phyloP scores from a whole-genome alignment of 2,329 filamentous ascomycete species.

The Diaporthe citri region DNA sequence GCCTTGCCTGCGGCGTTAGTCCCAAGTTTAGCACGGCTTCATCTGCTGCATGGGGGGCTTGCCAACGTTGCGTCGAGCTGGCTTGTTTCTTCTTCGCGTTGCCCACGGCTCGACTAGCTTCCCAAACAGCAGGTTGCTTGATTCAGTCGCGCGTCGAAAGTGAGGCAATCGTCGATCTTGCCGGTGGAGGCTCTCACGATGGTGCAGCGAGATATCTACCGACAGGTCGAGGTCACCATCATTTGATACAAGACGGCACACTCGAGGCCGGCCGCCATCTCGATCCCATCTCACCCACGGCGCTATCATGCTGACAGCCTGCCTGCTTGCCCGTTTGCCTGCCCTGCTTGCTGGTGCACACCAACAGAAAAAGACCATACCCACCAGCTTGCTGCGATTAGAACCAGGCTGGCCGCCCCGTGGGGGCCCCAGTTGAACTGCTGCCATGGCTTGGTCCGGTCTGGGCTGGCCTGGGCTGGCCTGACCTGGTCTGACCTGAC shows the following conservation, averaged over 20 bases:
- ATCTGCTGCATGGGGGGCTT: not conserved
- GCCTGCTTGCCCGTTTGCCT: not conserved
- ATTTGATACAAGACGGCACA: not conserved
- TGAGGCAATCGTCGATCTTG: conserved; percentile 17
- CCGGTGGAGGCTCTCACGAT: not conserved
- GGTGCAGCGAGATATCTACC: conserved; percentile 3
- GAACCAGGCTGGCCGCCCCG: not conserved
- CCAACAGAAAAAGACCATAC: not conserved
- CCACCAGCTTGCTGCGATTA: not conserved
- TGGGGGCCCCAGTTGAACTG: conserved; percentile 3
- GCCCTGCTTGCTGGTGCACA: not conserved
- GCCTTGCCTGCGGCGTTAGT: conserved; percentile 10
- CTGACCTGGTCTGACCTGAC: conserved; percentile 4
- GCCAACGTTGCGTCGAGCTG: conserved; percentile 17
- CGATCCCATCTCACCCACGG: conserved; percentile 19
- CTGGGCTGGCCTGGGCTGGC: not conserved
- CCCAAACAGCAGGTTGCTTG: not conserved
- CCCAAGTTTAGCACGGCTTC: not conserved
- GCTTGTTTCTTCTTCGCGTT: not conserved
- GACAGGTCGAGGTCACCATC: not conserved
- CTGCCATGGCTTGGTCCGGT: not conserved
- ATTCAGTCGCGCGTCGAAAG: not conserved
- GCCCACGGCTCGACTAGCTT: not conserved
- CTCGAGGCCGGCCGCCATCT: conserved; percentile 6
- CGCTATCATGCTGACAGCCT: not conserved